Base-by-base conservation (phyloP, 2,329 filamentous ascomycete species). In the Camillea tinctor region DNA sequence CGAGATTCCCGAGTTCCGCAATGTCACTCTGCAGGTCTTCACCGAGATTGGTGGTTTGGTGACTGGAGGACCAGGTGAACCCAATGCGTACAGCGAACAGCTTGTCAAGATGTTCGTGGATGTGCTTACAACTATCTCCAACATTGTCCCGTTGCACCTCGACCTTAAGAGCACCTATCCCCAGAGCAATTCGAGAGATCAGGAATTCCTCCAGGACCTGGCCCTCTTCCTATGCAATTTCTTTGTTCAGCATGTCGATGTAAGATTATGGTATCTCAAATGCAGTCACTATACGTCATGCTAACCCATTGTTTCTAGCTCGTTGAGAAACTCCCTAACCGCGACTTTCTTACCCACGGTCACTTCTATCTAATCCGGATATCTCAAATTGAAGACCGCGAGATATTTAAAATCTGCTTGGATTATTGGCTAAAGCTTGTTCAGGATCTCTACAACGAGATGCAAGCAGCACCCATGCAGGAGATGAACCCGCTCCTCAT, bases 341-440 rank as follows among this genome's bases (percentile, higher is more conserved):
- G 89, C 67, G 95, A 99, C 71, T 99, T 92, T 76, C 88, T 99
- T 50, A 91, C 92, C 1, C 95, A 99, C 73, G 94, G 92, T 19
- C 95, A 99, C 77, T 98, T 96, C 77, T 99, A 99, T 77, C 87
- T 99, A 15, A 97, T 99, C 72, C 89, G 94, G 64, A 97, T 99
- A 76, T 97, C 93, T 53, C 93, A 99, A 79, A 99, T 99, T 67
- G 95, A 99, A 68, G 96, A 99, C 73, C 89, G 95, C 57, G 95
- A 99, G 76, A 97, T 99, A 66, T 99, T 99, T 86, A 99, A 99
- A 84, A 99, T 99, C 72, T 96, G 92, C 74, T 82, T 99, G 64
- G 96, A 99, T 75, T 99, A 99, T 80, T 99, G 95, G 95, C 95
- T 96, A 44, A 98, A 97, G 78, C 84, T 98, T 55, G 96, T 99